Evolutionary conservation across 176 grass and related monocot genomes (phyloP), one percentile per base, ranked within the genome.

Genomic region (Alloteropsis semialata): DNA sequence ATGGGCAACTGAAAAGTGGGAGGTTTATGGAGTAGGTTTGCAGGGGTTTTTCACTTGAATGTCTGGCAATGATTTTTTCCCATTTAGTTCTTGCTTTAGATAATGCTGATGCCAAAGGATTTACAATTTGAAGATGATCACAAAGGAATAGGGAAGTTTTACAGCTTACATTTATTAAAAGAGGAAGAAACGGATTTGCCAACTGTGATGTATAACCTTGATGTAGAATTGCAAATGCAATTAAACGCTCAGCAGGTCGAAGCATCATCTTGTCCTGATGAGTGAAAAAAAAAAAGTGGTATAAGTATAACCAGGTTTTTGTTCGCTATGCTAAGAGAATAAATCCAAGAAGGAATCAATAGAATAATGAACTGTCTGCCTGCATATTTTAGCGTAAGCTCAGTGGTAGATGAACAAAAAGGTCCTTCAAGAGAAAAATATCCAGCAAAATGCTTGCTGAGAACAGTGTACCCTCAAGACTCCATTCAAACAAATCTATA

Each of bases 221-320:
- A 80, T 93, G 84, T 65, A 98, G 87, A 84, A 98, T 92, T 75
- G 61, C 75, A 83, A 93, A 90, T 84, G 92, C 96, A 90, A 98
- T 81, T 86, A 98, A 85, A 50, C 96, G 96, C 82, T 95, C 90
- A 81, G 87, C 85, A 61, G 87, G 84, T 90, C 54, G 84, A 85
- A 98, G 84, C 87, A 98, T 77, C 60, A 73, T 76, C 78, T 93
- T 98, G 87, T 98, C 96, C 96, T 98, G 91, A 58, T 38, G 5
- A 87, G 64, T 57, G 22, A 18, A 8, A 49, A 21, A 41, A 70
- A 56, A 29, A 69, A 51, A 16, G 38, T 49, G 63, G 38, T 41
- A 43, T 49, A 51, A 79, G 75, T 16, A 51, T 56, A 45, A 72
- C 11, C 21, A 16, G 28, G 21, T 83, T 38, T 57, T 16, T 8